Percentiles rank a stretch among this genome's conserved stretches.
These are phyloP conservation scores for Blastobotrys muscicola DNA, from an alignment of 805 yeast species.

Conservation along the genomic window DNA sequence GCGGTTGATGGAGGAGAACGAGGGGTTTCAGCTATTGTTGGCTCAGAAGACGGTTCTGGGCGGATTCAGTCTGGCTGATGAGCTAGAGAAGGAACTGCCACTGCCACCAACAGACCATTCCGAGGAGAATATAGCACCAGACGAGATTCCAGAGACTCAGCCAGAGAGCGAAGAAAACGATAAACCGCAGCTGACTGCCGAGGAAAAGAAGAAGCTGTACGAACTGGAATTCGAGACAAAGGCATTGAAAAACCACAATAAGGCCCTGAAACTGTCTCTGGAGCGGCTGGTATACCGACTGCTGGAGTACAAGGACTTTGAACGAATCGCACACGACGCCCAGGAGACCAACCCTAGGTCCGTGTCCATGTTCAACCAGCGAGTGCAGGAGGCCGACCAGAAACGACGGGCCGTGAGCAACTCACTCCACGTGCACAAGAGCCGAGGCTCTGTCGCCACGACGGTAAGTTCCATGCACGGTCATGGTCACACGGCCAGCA, in stretches of 20 bases:
- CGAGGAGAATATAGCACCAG: background rate
- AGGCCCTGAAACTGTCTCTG: slow-evolving; percentile 24
- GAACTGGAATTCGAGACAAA: slow-evolving; percentile 22
- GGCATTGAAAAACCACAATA: slow-evolving; percentile 24
- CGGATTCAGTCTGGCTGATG: slow-evolving; percentile 17
- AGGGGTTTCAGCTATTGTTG: slow-evolving; percentile 25
- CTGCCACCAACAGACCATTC: background rate
- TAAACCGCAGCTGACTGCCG: background rate
- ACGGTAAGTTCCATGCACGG: too few species aligned
- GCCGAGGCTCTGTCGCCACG: too few species aligned
- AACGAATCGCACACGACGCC: slow-evolving; percentile 14
- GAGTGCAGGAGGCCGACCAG: slow-evolving; percentile 1
- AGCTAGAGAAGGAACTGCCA: slow-evolving; percentile 8
- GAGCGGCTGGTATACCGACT: slow-evolving; percentile 28
- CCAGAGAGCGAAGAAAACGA: background rate
- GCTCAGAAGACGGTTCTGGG: slow-evolving; percentile 26
- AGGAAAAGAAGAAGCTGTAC: slow-evolving; percentile 8
- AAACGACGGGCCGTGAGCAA: background rate
- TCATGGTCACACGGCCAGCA: too few species aligned
- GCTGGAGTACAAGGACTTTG: slow-evolving; percentile 25
- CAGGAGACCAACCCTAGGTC: slow-evolving; percentile 10
- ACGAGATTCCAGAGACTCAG: background rate
- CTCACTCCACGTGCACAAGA: too few species aligned
- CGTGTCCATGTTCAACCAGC: slow-evolving; percentile 12
- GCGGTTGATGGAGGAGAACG: slow-evolving; percentile 27